Base-by-base conservation (phyloP, 768 basidiomycete genomes). In the Lyophyllum decastes region DNA sequence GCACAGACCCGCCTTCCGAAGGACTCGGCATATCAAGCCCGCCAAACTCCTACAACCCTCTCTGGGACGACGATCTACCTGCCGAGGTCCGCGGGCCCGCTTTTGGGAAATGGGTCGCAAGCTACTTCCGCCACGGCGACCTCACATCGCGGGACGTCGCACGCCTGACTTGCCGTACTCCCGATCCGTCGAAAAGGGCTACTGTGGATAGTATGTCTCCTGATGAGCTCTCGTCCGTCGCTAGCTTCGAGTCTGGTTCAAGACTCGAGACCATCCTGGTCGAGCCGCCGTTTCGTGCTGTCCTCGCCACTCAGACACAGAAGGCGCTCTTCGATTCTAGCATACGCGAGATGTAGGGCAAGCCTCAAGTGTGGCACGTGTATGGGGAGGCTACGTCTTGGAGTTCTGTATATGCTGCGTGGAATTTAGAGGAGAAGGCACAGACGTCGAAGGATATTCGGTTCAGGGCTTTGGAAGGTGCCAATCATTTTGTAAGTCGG, bases 401-500 rank as follows among this genome's bases (percentile, higher is more conserved):
- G 60, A 35, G n/a, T 14, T 49, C 30, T 46, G 34, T 57, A 2
- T 41, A 45, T 46, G 47, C 33, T 21, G 52, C 48, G 16, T 61
- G 55, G 60, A 43, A 26, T 16, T 27, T 61, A 8, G 55, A 60
- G 26, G 41, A 52, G 47, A 49, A 22, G 21, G 25, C 35, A 16
- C 26, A 45, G 17, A 22, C 2, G 1, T 55, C 54, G 6, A 40
- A 30, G 17, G 24, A 41, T 12, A 52, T 55, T 1, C 25, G 24
- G 12, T 30, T 41, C 22, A 46, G 45, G 19, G n/a, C 49, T 10
- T 5, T 60, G 30, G 25, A 38, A 22, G 60, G 52, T 40, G 55
- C 55, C 14, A 57, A 55, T 43, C 59, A 60, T 40, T 60, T 55
- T 16, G 59, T 60, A 50, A 40, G 59, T 52, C n/a, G 12, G 8